Base-by-base conservation (phyloP, 805 yeast species). In the Blastobotrys americana region DNA sequence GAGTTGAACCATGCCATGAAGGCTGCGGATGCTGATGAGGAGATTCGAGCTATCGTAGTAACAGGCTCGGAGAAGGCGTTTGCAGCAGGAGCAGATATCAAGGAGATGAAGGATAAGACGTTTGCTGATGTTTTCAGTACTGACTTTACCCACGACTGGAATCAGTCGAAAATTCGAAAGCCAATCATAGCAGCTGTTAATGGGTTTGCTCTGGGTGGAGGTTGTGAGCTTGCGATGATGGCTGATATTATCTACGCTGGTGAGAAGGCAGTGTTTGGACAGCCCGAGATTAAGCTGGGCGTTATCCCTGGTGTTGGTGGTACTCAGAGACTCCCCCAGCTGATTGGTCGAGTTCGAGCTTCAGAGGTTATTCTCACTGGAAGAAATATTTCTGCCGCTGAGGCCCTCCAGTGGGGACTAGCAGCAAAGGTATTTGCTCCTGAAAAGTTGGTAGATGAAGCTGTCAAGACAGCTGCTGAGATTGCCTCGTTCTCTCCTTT, bases 71-170 rank as follows among this genome's bases (percentile, higher is more conserved):
- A 65, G 45, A 59, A 56, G 47, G 77, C 76, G 2, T 74, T 74
- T 51, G 78, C 78, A 31, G 77, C 78, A 5, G 78, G 78, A 15
- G 78, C 78, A 9, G 78, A 74, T 52, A 74, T 74, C 60, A 71
- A 72, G 57, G 74, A 72, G 56, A 72, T 74, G 76, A 57, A 64
- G 50, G 56, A 57, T 51, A 54, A 61, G 51, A 57, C 65, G 1
- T 60, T 65, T 28, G 66, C 69, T 23, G 64, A 63, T 17, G 70
- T 66, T 9, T 56, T 59, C 21, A 60, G 59, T 39, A 48, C 49
- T 31, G 60, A 65, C 49, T 69, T 65, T 53, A 60, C 71, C 37
- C 66, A 61, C 27, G 53, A 57, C 42, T 71, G 76, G 74, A 63
- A 65, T 34, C 58, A 72, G 25, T 57, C 65, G 15, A 46, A 50